These are phyloP conservation scores for Mariannaea sp. DNA, from an alignment of 2,329 filamentous ascomycete genomes.

Conservation along the genomic window DNA sequence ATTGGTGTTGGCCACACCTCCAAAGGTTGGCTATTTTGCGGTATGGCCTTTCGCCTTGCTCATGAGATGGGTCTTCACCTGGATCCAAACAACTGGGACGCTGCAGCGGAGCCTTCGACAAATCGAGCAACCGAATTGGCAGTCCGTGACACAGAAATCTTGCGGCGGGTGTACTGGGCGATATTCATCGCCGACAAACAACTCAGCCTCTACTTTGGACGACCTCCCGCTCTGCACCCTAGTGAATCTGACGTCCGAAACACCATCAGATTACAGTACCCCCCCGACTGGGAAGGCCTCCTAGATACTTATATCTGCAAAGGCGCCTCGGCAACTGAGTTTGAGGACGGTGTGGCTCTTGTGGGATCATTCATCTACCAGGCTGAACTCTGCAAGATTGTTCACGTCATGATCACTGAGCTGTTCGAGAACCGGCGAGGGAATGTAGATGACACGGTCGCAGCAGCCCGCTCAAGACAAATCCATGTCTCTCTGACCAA, in stretches of 20 bases:
- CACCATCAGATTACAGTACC: slow-evolving; percentile 54
- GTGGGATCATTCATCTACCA: slow-evolving; percentile 53
- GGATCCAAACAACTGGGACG: slow-evolving; percentile 56
- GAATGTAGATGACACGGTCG: slow-evolving; percentile 47
- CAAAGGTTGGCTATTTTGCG: slow-evolving; percentile 57
- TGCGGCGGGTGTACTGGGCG: slow-evolving; percentile 56
- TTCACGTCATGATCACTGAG: slow-evolving; percentile 55
- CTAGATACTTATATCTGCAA: slow-evolving; percentile 54
- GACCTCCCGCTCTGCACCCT: slow-evolving; percentile 55
- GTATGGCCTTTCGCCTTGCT: slow-evolving; percentile 56
- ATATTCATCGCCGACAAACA: slow-evolving; percentile 57
- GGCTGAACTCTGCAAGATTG: slow-evolving; percentile 54
- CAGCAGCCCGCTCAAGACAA: slow-evolving; percentile 49
- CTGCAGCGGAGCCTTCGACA: slow-evolving; percentile 41
- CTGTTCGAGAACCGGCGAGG: slow-evolving; percentile 54
- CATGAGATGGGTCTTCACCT: slow-evolving; percentile 59
- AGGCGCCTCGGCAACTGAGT: slow-evolving; percentile 50
- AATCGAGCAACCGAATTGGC: slow-evolving; percentile 30
- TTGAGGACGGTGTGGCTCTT: slow-evolving; percentile 51
- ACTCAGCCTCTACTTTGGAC: slow-evolving; percentile 56
- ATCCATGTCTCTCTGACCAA: slow-evolving; percentile 54
- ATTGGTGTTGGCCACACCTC: slow-evolving; percentile 54
- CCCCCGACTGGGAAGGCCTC: slow-evolving; percentile 53
- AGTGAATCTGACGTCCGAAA: slow-evolving; percentile 55
- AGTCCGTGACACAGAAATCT: slow-evolving; percentile 51